Percentiles rank a stretch among this genome's conserved stretches.
Conservation (phyloP, 2,329 filamentous ascomycete genomes). For the Penicillium decumbens region DNA sequence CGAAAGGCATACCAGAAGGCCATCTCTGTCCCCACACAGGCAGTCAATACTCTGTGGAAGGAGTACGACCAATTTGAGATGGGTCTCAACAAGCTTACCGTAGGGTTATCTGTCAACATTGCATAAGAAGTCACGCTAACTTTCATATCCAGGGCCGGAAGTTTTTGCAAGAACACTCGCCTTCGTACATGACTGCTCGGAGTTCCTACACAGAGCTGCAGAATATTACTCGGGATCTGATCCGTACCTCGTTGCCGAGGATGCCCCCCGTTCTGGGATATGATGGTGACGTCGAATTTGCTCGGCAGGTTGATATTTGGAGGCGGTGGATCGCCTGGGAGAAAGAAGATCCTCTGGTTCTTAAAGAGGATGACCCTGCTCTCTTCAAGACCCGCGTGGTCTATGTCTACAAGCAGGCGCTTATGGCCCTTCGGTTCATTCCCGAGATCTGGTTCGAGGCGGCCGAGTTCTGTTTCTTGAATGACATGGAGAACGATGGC, state of each 20-base stretch:
- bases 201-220: slow-evolving; percentile 86
- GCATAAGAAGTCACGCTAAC: slow-evolving; percentile 5
- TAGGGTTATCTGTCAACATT: slow-evolving; percentile 36
- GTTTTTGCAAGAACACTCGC: slow-evolving; percentile 86
- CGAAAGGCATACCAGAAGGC: slow-evolving; percentile 90
- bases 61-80: slow-evolving; percentile 97
- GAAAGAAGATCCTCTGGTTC: slow-evolving; percentile 81
- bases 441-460: slow-evolving; percentile 95
- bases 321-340: slow-evolving; percentile 94
- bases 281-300: slow-evolving; percentile 78
- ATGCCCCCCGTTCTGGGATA: slow-evolving; percentile 81
- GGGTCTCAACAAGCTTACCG: slow-evolving; percentile 84
- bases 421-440: slow-evolving; percentile 92
- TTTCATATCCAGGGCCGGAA: slow-evolving; percentile 66
- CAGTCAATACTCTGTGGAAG: slow-evolving; percentile 84
- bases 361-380: slow-evolving; percentile 73
- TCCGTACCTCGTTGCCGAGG: slow-evolving; percentile 71
- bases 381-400: slow-evolving; percentile 73
- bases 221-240: slow-evolving; percentile 73
- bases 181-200: slow-evolving; percentile 92
- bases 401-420: slow-evolving; percentile 87
- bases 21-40: slow-evolving; percentile 77
- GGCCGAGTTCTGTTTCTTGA: slow-evolving; percentile 84
- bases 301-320: slow-evolving; percentile 81
- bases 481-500: slow-evolving; percentile 66